Base-by-base conservation (phyloP, 2,329 filamentous ascomycete species). In the Xylaria sp. region DNA sequence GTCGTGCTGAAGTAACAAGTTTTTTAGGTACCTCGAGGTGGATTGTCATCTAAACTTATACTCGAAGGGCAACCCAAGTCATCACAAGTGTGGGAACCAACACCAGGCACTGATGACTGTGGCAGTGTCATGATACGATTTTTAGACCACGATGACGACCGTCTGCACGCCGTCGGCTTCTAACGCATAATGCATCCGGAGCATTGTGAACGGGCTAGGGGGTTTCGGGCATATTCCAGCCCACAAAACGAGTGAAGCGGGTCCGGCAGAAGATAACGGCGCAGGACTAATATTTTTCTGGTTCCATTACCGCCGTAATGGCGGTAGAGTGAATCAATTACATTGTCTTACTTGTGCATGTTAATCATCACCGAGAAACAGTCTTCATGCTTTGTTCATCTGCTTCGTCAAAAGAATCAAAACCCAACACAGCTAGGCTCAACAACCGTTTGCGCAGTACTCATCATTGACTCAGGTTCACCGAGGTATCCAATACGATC, bases 31-130 rank as follows among this genome's bases (percentile, higher is more conserved):
- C 4, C n/a, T 53, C 15, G 11, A 17, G 56, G 48, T 23, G 53
- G 58, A 33, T 28, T 59, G 11, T 9, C 3, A 23, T 56, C 26
- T 23, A 31, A 3, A 56, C 26, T 68, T 66, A 68, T 68, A 68
- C 28, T 26, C 46, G n/a, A 42, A 26, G 26, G 44, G 33, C 36
- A 46, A 20, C 4, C 17, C 11, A 54, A 31, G 20, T 40, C 54
- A 44, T 10, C 11, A 15, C 6, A 28, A 40, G 11, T 23, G 20
- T 48, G 13, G 9, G 48, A 59, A 59, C 62, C 48, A 59, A 42
- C 38, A 38, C 53, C 5, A 36, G 17, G 46, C 59, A 44, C 23
- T 33, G 40, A 54, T 40, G 26, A 10, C 54, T 51, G 6, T 59
- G 40, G 54, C 59, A 59, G 59, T 59, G 31, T 40, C 49, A 44